These are phyloP conservation scores for Cytospora piceae DNA, from an alignment of 2,329 filamentous ascomycete species.

Conservation along the genomic window DNA sequence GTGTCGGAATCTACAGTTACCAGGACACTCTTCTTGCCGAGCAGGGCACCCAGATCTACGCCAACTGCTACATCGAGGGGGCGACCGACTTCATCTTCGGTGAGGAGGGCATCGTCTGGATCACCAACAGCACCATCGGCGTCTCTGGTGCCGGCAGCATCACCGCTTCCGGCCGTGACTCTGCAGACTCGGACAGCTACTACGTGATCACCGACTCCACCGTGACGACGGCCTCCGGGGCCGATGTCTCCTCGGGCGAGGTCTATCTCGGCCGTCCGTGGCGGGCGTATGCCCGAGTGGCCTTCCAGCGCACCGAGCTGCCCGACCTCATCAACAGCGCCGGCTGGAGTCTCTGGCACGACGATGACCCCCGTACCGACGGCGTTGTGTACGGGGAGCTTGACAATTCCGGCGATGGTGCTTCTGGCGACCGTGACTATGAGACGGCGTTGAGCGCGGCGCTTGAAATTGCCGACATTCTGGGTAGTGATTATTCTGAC, in stretches of 20 bases:
- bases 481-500: constrained; percentile 8
- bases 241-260: constrained; percentile 42
- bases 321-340: constrained; percentile 52
- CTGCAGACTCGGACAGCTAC: constrained; percentile 45
- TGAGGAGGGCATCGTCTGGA: constrained; percentile 55
- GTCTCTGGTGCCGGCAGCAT: constrained; percentile 51
- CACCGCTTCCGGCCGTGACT: constrained; percentile 47
- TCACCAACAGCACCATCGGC: constrained; percentile 53
- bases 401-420: constrained; percentile 54
- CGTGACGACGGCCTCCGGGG: constrained; percentile 45
- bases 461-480: constrained; percentile 40
- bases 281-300: constrained; percentile 53
- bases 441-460: constrained; percentile 40
- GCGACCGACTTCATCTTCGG: constrained; percentile 65
- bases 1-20: constrained; percentile 54
- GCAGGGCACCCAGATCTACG: constrained; percentile 56
- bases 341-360: constrained; percentile 55
- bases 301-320: constrained; percentile 52
- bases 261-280: constrained; percentile 58
- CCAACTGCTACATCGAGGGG: constrained; percentile 56
- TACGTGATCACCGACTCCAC: constrained; percentile 60
- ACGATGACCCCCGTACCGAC: constrained; percentile 45
- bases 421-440: constrained; percentile 53
- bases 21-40: constrained; percentile 59
- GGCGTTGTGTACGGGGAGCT: constrained; percentile 59